These are phyloP conservation scores for Penstemon eatonii DNA, from an alignment of 257 asterid species.

Conservation along the genomic window DNA sequence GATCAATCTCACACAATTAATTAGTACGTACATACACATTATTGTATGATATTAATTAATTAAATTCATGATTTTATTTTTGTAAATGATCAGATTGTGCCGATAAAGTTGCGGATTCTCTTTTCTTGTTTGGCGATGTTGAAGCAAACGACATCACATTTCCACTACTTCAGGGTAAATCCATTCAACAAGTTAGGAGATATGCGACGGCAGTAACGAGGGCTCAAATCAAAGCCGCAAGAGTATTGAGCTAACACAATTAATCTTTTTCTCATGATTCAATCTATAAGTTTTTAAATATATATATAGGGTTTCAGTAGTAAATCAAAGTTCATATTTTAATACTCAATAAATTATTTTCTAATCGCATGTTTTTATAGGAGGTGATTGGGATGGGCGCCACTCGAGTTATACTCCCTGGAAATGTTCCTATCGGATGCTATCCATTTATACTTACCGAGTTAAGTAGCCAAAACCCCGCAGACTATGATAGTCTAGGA, in stretches of 20 bases:
- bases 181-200: constrained; percentile 25
- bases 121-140: constrained; percentile 18
- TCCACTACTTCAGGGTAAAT: constrained; percentile 26
- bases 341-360: too few relatives aligned
- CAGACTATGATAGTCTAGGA: neutral
- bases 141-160: constrained; percentile 36
- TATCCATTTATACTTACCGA: neutral
- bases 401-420: neutral
- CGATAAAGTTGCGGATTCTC: constrained; percentile 19
- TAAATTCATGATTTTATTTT: neutral
- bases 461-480: neutral
- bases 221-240: constrained; percentile 28
- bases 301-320: too few relatives aligned
- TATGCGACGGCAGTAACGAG: constrained; percentile 22
- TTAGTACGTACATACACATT: neutral
- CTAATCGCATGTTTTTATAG: too few relatives aligned
- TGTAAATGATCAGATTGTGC: neutral
- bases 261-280: too few relatives aligned
- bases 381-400: neutral
- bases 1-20: too few relatives aligned
- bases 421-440: neutral
- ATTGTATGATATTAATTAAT: neutral
- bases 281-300: too few relatives aligned
- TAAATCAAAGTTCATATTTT: too few relatives aligned
- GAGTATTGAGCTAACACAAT: constrained; percentile 3